phyloP scores from a whole-genome alignment of 1,139 yeast species.

The Pichia sp. region DNA sequence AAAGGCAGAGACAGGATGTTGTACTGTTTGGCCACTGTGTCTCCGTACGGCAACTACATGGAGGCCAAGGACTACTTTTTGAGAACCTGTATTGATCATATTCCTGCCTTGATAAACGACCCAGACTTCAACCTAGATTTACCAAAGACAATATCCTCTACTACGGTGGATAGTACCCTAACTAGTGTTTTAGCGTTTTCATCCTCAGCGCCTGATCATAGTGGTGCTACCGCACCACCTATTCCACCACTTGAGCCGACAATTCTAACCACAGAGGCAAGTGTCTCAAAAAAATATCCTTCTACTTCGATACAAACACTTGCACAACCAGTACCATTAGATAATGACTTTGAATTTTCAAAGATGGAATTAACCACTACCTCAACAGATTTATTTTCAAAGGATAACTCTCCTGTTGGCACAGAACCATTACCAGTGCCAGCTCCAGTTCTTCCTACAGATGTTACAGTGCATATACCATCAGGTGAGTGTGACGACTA shows the following conservation, averaged over 20 bases:
- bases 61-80: constrained; percentile 51
- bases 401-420: not conserved
- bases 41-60: constrained; percentile 46
- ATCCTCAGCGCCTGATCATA: not conserved
- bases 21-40: constrained; percentile 39
- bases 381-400: too few relatives aligned
- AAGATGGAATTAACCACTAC: too few relatives aligned
- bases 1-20: constrained; percentile 34
- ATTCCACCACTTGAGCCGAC: too few relatives aligned
- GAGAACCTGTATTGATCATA: constrained; percentile 49
- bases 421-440: not conserved
- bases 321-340: not conserved
- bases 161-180: not conserved
- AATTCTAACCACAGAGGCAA: too few relatives aligned
- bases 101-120: constrained; percentile 22
- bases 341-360: not conserved
- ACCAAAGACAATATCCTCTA: not conserved
- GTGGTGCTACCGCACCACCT: too few relatives aligned
- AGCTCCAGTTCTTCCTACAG: not conserved
- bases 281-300: too few relatives aligned
- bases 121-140: constrained; percentile 22
- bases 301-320: not conserved
- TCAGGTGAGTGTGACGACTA: constrained; percentile 3
- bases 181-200: not conserved
- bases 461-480: not conserved